Conservation (phyloP, 2,329 filamentous ascomycete species). For the Penicillium sp. region DNA sequence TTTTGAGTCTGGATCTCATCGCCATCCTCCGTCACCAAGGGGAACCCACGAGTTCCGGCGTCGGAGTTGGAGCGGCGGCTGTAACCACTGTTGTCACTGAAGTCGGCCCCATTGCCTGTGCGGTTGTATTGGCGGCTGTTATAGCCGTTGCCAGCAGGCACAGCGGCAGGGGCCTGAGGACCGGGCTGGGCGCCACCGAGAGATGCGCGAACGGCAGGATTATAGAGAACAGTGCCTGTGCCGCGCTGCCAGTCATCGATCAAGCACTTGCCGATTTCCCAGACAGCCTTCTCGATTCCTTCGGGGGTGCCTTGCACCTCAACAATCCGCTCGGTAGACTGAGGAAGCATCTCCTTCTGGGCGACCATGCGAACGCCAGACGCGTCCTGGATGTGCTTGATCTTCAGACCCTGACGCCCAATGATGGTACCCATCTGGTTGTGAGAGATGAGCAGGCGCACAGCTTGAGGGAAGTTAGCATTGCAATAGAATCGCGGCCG, state of each 20-base stretch:
- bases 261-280: conserved; percentile 98
- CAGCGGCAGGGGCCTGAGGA: conserved; percentile 46
- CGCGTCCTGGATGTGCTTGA: conserved; percentile 97
- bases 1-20: conserved; percentile 98
- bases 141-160: conserved; percentile 41
- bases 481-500: neutral
- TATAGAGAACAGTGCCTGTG: conserved; percentile 95
- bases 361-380: conserved; percentile 98
- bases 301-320: conserved; percentile 93
- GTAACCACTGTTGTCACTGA: conserved; percentile 76
- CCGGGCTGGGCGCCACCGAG: conserved; percentile 52
- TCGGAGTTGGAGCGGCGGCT: conserved; percentile 80
- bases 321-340: conserved; percentile 96
- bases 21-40: conserved; percentile 88
- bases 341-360: conserved; percentile 98
- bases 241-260: conserved; percentile 97
- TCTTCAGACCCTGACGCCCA: conserved; percentile 90
- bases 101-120: conserved; percentile 95
- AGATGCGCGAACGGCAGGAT: conserved; percentile 85
- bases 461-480: conserved; percentile 52
- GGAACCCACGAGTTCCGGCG: conserved; percentile 70
- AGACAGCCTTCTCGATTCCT: conserved; percentile 90
- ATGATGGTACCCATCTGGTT: conserved; percentile 99
- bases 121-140: conserved; percentile 72
- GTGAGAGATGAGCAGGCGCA: conserved; percentile 97